Evolutionary conservation across 164 flowering plant genomes (phyloP), one percentile per base, ranked within the genome.

Genomic region (Cinnamomum micranthum): DNA sequence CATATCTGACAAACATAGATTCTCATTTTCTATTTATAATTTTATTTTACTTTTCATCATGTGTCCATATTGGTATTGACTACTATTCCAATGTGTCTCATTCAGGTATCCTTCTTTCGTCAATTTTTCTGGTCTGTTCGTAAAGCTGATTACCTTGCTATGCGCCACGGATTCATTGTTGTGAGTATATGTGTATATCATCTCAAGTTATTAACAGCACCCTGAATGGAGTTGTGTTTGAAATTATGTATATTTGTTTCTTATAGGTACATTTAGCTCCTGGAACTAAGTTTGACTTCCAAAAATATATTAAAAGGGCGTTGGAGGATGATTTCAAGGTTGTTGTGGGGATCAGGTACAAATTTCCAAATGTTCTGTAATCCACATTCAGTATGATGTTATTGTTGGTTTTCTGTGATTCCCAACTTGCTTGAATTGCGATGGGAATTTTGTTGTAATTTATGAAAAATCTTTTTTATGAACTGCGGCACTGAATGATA

Each of bases 51-150:
- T 20, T 55, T 55, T 55, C 0, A 9, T 41, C 47, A 41, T 41
- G 11, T 41, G 11, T 9, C 47, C 47, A 12, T 15, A 55, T 55
- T 55, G 60, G 20, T 41, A 41, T 41, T 41, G 47, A 41, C 47
- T 41, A 41, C 47, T 55, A 55, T 19, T 55, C 60, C 60, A 12
- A 33, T 5, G 33, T 80, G 9, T 35, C 64, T 60, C 23, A 78
- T 82, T 81, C 85, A 95, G 99, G 92, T 87, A 65, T 90, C 96
- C 84, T 95, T 95, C 86, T 87, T 90, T 52, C 82, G 94, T 23
- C 99, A 95, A 80, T 91, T 95, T 82, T 92, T 88, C 80, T 80
- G 84, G 77, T 93, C 98, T 68, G 99, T 95, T 70, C 80, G 84
- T 31, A 95, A 80, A 82, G 78, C 95, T 28, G 99, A 95, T 76